phyloP scores from a whole-genome alignment of 768 basidiomycete species.

The Calocybe indica region DNA sequence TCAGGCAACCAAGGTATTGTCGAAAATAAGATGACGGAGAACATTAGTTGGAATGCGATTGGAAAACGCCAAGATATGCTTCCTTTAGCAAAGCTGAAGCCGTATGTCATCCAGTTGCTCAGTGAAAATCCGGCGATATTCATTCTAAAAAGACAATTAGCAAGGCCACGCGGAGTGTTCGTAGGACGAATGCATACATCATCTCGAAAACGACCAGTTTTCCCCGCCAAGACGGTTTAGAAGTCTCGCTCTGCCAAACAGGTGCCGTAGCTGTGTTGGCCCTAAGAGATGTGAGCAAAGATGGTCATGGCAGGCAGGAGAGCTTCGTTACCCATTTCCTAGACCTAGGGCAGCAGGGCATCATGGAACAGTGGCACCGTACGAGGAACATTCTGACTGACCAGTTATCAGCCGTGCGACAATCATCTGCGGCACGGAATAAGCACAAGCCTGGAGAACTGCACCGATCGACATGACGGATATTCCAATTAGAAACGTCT shows the following conservation, averaged over 20 bases:
- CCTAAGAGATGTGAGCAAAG: conserved; percentile 11
- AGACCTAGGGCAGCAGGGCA: conserved; percentile 21
- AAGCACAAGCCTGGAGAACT: conserved; percentile 40
- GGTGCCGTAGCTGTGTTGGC: conserved; percentile 46
- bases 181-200: conserved; percentile 27
- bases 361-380: neutral
- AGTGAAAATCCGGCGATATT: conserved; percentile 46
- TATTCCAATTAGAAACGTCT: conserved; percentile 43
- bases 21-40: conserved; percentile 35
- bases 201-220: conserved; percentile 44
- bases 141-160: conserved; percentile 24
- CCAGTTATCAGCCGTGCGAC: conserved; percentile 42
- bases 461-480: conserved; percentile 49
- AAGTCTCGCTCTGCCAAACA: conserved; percentile 48
- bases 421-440: conserved; percentile 42
- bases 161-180: neutral
- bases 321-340: conserved; percentile 35
- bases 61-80: conserved; percentile 44
- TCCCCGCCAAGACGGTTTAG: conserved; percentile 41
- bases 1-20: conserved; percentile 46
- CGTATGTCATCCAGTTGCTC: conserved; percentile 51
- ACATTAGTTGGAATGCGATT: conserved; percentile 44
- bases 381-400: conserved; percentile 6
- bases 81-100: conserved; percentile 38
- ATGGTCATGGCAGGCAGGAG: neutral